These are phyloP conservation scores for Botrytis medusae DNA, from an alignment of 2,329 filamentous ascomycete genomes.

Conservation along the genomic window DNA sequence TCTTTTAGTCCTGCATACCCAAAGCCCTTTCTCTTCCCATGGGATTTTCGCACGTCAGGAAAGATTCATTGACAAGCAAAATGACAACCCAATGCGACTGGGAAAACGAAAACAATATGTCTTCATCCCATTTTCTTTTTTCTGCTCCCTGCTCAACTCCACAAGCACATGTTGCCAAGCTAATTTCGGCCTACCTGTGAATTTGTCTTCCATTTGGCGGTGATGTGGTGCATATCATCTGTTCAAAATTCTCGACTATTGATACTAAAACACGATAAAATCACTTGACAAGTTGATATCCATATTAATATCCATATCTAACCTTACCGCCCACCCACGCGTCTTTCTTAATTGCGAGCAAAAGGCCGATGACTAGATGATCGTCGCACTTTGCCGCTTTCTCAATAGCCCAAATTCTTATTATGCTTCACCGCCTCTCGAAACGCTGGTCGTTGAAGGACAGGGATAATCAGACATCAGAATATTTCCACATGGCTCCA, in stretches of 20 bases:
- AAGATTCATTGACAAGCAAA: not conserved
- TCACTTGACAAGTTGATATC: constrained; percentile 1
- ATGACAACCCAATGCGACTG: not conserved
- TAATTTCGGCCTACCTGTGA: not conserved
- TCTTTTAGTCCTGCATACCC: not conserved
- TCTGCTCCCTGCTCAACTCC: not conserved
- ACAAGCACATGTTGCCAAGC: not conserved
- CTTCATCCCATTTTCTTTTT: not conserved
- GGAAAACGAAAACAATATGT: not conserved
- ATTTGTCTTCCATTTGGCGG: not conserved
- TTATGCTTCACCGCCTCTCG: constrained; percentile 17
- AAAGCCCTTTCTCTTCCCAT: not conserved
- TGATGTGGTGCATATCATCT: not conserved
- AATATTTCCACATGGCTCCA: constrained; percentile 14
- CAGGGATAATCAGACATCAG: constrained; percentile 26
- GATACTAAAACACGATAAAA: not conserved
- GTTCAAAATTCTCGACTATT: not conserved
- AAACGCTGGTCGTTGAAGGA: constrained; percentile 30
- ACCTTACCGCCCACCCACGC: not conserved
- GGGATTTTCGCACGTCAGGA: not conserved
- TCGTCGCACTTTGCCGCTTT: constrained; percentile 3
- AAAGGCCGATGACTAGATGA: constrained; percentile 3
- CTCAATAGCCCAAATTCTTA: too few species aligned
- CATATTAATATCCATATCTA: not conserved
- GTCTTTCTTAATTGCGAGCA: not conserved